Evolutionary conservation across 2,329 filamentous ascomycete genomes (phyloP).

Genomic region (Saccharata proteae): DNA sequence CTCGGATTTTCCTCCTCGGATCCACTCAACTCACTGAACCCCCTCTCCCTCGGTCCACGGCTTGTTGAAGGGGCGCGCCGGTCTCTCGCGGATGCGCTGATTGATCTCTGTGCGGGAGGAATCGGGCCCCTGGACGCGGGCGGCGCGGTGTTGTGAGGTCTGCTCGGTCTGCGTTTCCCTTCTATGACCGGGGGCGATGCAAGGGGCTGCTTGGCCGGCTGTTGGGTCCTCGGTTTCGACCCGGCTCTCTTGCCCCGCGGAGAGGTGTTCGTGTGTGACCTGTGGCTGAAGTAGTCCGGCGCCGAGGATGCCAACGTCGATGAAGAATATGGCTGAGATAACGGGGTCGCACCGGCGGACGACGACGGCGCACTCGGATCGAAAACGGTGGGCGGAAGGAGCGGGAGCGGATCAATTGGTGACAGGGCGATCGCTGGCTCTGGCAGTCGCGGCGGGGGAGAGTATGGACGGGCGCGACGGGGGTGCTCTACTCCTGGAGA

Average conservation of each 20-base stretch:
- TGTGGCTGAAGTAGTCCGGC: slow-evolving; percentile 27
- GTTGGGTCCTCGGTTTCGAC: slow-evolving; percentile 8
- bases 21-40: slow-evolving; percentile 6
- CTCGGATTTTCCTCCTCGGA: slow-evolving; percentile 7
- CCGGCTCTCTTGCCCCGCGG: slow-evolving; percentile 14
- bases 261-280: slow-evolving; percentile 14
- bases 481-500: slow-evolving; percentile 28
- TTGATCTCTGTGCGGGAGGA: no score
- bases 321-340: no score
- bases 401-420: slow-evolving; percentile 19
- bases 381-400: slow-evolving; percentile 25
- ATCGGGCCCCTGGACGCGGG: slow-evolving; percentile 1
- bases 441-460: slow-evolving; percentile 19
- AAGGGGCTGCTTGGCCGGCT: slow-evolving; percentile 21
- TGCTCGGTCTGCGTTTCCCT: slow-evolving; percentile 1
- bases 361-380: slow-evolving; percentile 20
- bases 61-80: no score
- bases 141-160: slow-evolving; percentile 2
- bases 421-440: slow-evolving; percentile 20
- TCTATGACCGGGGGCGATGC: slow-evolving; percentile 20
- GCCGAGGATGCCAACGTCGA: slow-evolving; percentile 13
- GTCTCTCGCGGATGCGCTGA: no score
- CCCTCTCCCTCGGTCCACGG: slow-evolving; percentile 5
- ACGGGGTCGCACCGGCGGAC: no score
- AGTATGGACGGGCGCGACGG: slow-evolving; percentile 18